Base-by-base conservation (phyloP, 179 eudicot genomes). In the Drosera spatulata region DNA sequence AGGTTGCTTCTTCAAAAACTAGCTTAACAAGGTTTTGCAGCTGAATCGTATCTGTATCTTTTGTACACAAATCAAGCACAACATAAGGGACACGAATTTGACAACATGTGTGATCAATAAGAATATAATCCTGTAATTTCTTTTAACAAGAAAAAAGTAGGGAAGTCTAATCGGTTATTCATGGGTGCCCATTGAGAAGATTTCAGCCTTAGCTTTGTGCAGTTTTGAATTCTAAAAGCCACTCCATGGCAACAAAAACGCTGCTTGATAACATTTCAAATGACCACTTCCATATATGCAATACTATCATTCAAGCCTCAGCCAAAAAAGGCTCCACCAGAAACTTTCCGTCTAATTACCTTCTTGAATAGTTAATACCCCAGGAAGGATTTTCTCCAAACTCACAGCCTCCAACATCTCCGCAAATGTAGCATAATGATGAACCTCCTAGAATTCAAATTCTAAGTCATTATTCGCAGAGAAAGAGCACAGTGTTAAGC, bases 361-460 rank as follows among this genome's bases (percentile, higher is more conserved):
- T 83, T 91, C 85, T 75, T 79, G 78, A 72, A 84, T 70, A 50
- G 79, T 73, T 55, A 59, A 41, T 49, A 88, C 80, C 61, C 95
- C 96, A 53, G 98, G 98, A 69, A 91, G 87, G 49, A 88, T 85
- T 65, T 77, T 73, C 65, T 66, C 51, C 60, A 91, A 73, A 70
- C 78, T 66, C 71, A 88, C 89, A 9, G 76, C 75, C 67, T 78
- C 84, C 78, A 88, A 70, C 96, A 91, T 91, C 77, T 88, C 85
- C 51, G 15, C 65, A 72, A 91, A 88, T 2, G 96, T 83, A 66
- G 77, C 76, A 82, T 88, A 81, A 55, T 58, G 67, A 40, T 56
- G 74, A n/a, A 84, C 75, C 65, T 82, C 91, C 96, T 91, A 76
- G 62, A 71, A 58, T 6, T 37, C 49, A 54, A 48, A 50, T 58